A percentile compares a stretch with the other conserved stretches of the same genome.
These are phyloP conservation scores for Rhizoclosmatium globosum DNA, from an alignment of 192 early-diverging fungal species.

Conservation along the genomic window DNA sequence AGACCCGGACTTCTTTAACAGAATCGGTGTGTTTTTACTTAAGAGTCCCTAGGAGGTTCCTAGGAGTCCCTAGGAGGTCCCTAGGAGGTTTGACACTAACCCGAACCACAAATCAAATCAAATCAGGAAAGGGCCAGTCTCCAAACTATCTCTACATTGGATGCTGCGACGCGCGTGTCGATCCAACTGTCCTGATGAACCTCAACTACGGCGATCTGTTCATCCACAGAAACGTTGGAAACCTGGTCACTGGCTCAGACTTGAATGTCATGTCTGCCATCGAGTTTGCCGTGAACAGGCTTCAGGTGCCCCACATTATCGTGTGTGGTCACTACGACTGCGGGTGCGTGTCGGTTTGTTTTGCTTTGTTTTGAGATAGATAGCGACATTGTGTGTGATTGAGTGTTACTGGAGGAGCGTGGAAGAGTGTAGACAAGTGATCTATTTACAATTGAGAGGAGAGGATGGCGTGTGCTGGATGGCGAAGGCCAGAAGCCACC, in stretches of 20 bases:
- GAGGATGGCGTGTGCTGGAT: too few relatives aligned
- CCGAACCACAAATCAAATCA: neutral
- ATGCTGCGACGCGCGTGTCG: slow-evolving; percentile 55
- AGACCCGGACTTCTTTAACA: slow-evolving; percentile 28
- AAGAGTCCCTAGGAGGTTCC: neutral
- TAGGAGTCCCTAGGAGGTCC: neutral
- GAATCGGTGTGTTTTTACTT: slow-evolving; percentile 12
- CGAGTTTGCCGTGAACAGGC: slow-evolving; percentile 84
- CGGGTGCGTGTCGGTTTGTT: slow-evolving; percentile 26
- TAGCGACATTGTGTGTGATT: neutral
- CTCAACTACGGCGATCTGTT: slow-evolving; percentile 84
- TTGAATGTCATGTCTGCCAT: slow-evolving; percentile 80
- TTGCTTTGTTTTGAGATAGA: neutral
- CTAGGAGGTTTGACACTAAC: neutral
- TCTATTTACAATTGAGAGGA: too few relatives aligned
- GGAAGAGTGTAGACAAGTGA: too few relatives aligned
- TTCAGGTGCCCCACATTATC: slow-evolving; percentile 88
- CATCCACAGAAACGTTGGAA: slow-evolving; percentile 94
- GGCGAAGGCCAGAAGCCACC: too few relatives aligned
- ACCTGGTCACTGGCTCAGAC: slow-evolving; percentile 81
- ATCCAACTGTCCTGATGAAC: slow-evolving; percentile 47
- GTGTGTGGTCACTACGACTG: slow-evolving; percentile 72
- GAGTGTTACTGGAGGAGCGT: neutral
- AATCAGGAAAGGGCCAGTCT: slow-evolving; percentile 32
- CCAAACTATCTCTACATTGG: slow-evolving; percentile 50